Percentiles rank a stretch among this genome's conserved stretches.
Conservation (phyloP, 1,139 yeast species). For the Geotrichum klebahnii region DNA sequence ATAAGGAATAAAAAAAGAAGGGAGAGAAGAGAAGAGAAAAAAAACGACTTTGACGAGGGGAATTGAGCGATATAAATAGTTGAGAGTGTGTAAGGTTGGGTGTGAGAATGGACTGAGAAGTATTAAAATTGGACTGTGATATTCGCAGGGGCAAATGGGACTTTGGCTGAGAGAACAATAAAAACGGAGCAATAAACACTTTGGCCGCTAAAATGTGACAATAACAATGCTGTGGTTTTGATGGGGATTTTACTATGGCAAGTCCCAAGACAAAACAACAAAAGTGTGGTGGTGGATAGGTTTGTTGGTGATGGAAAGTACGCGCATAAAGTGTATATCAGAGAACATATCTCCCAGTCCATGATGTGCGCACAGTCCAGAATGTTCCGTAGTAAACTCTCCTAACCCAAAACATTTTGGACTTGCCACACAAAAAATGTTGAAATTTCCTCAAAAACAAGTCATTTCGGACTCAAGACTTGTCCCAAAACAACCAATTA, state of each 20-base stretch:
- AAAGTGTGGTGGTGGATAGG: conserved; percentile 12
- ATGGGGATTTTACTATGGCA: background rate
- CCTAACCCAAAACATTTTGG: conserved; percentile 11
- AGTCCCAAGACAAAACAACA: background rate
- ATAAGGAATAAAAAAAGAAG: conserved; percentile 8
- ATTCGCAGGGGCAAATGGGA: background rate
- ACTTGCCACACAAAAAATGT: conserved; percentile 1
- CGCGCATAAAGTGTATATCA: conserved; percentile 23
- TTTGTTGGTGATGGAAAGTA: no score
- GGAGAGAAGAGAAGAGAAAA: conserved; percentile 6
- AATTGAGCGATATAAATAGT: conserved; percentile 7
- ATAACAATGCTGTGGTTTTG: no score
- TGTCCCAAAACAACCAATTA: conserved; percentile 12
- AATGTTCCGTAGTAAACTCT: conserved; percentile 9
- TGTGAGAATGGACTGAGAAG: background rate
- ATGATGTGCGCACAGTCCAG: conserved; percentile 10
- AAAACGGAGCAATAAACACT: no score
- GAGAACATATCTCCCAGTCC: conserved; percentile 17
- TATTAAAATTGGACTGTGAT: background rate
- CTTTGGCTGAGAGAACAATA: background rate
- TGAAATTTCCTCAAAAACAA: background rate
- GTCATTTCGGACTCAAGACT: conserved; percentile 12
- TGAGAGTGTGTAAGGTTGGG: background rate
- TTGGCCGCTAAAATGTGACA: no score
- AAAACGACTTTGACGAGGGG: conserved; percentile 8